Base-by-base conservation (phyloP, 768 basidiomycete species). In the Serendipita sp. region DNA sequence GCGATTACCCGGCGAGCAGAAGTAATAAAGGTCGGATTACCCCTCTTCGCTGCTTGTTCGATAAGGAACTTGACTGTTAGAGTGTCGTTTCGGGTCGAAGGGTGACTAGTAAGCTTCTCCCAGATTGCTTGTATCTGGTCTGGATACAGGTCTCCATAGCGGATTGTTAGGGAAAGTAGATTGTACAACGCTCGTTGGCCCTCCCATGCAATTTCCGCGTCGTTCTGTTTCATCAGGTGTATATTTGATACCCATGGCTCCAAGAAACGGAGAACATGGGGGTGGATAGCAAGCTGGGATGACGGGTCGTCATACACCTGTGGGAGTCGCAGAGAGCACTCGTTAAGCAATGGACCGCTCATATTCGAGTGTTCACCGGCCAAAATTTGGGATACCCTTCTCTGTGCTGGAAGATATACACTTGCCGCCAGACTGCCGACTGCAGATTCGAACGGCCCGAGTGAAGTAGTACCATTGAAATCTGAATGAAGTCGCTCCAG, bases 31-130 rank as follows among this genome's bases (percentile, higher is more conserved):
- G 83, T 80, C 3, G 81, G 79, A 68, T 83, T 92, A 45, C 88
- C 86, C 47, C 93, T 85, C 72, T 87, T 88, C 68, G 87, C 84
- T 0, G 90, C 88, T 70, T 95, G 91, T 68, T 92, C 90, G 41
- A 95, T 77, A 2, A 97, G 77, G 73, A 92, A 97, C 35, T 86
- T 81, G 58, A 89, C 78, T 15, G 91, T 78, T 2, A 89, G 88
- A 64, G 85, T 86, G 1, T 88, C 88, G 66, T 92, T 92, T 28
- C 81, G 78, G 64, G 84, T 79, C 68, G 84, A 78, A 30, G 86
- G 84, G 2, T 81, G 76, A 30, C 88, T 87, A 3, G 91, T 87
- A 13, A 95, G 76, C 64, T 84, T 83, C 4, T 80, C 78, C 88
- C 93, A 94, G 35, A 95, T 80, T 0, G 82, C 80, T 7, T 85